Base-by-base conservation (phyloP, 2,329 filamentous ascomycete genomes). In the Rutstroemia sydowiana region DNA sequence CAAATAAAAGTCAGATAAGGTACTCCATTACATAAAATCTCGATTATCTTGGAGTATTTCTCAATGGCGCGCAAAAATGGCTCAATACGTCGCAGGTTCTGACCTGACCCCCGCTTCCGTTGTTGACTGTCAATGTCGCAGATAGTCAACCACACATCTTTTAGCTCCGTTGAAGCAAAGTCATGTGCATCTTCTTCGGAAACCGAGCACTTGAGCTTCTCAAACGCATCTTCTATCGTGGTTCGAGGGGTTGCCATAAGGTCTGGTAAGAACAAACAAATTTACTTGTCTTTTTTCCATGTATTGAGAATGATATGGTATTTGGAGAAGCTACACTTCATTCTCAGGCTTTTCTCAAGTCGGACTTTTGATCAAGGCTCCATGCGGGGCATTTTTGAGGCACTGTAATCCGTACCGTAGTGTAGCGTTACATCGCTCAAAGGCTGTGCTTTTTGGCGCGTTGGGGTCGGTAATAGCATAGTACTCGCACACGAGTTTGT, bases 1-100 rank as follows among this genome's bases (percentile, higher is more conserved):
- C 74, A 77, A 1, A 76, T 62, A 68, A 68, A 75, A 0, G 70
- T 62, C 3, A 77, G 32, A 54, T 67, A 76, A 0, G 69, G 70
- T 0, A 72, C 76, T 0, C 72, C 73, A 42, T 75, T 73, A 55
- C 74, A 76, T 0, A 74, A 54, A 0, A 70, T 60, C 1, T 74
- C 72, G 0, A 75, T 62, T 0, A 63, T 61, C 36, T 69, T 69
- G 0, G 70, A 65, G 39, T 75, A 76, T 28, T 71, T 64, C 39
- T 70, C 67, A 0, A 77, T 54, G 0, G 68, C 71, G 0, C 58
- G 53, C 20, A 77, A 67, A 0, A 76, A 58, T 0, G 73, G 72
- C 48, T 65, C 57, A 0, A 77, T 64, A 0, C 73, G 68, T 0
- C 66, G 62, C 66, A 76, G 70, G 30, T 75, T 75, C 1, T 71